phyloP scores from a whole-genome alignment of 176 grass and related monocot species.

The Stipa capillata region DNA sequence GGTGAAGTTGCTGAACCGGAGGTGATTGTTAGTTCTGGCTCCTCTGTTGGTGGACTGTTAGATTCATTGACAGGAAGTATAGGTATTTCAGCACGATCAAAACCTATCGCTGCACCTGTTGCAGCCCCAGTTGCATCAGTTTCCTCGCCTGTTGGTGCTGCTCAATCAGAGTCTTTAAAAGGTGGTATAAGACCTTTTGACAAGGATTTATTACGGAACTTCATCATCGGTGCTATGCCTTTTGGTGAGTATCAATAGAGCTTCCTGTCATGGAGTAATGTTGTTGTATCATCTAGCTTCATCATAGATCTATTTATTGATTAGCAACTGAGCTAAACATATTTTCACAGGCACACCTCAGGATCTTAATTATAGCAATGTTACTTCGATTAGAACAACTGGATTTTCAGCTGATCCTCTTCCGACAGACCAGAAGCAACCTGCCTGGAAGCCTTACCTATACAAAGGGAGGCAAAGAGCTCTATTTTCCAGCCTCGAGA shows the following conservation, averaged over 20 bases:
- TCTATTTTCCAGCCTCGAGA: slow-evolving; percentile 66
- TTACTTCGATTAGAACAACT: slow-evolving; percentile 59
- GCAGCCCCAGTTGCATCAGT: slow-evolving; percentile 42
- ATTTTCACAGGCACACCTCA: slow-evolving; percentile 65
- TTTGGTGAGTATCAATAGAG: slow-evolving; percentile 61
- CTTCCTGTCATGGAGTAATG: slow-evolving; percentile 1
- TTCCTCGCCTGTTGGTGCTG: slow-evolving; percentile 47
- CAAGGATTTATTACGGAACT: slow-evolving; percentile 68
- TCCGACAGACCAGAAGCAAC: slow-evolving; percentile 72
- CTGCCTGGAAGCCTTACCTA: slow-evolving; percentile 90
- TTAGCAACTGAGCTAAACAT: slow-evolving; percentile 18
- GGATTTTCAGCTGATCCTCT: slow-evolving; percentile 68
- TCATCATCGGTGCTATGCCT: slow-evolving; percentile 83
- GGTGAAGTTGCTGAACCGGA: slow-evolving; percentile 73
- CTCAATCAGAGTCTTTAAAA: slow-evolving; percentile 56
- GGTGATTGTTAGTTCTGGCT: slow-evolving; percentile 51
- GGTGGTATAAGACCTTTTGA: slow-evolving; percentile 65
- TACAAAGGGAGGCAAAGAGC: slow-evolving; percentile 85
- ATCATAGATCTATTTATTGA: background rate
- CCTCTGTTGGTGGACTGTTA: slow-evolving; percentile 82
- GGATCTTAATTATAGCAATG: slow-evolving; percentile 76
- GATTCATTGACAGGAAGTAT: slow-evolving; percentile 94
- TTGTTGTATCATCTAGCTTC: slow-evolving; percentile 15
- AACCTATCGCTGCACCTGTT: slow-evolving; percentile 61
- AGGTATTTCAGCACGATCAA: slow-evolving; percentile 68